A percentile compares a stretch with the other conserved stretches of the same genome.
These are phyloP conservation scores for Tylopilus vinaceipallidus DNA, from an alignment of 768 basidiomycete species.

Conservation along the genomic window DNA sequence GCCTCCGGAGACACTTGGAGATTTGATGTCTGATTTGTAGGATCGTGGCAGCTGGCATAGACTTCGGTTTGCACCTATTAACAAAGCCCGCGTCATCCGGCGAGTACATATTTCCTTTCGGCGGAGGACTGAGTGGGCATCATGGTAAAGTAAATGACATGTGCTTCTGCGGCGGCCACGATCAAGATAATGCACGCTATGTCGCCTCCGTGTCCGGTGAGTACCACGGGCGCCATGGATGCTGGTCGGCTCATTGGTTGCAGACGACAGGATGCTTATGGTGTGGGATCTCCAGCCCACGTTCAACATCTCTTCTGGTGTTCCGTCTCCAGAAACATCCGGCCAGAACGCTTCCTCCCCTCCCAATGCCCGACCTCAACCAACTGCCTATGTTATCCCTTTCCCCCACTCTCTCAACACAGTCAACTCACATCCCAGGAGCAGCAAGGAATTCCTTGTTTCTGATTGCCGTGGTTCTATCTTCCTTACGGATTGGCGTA, in stretches of 20 bases:
- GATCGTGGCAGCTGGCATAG: conserved; percentile 62
- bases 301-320: conserved; percentile 41
- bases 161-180: conserved; percentile 74
- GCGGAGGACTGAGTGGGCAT: conserved; percentile 79
- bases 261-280: conserved; percentile 83
- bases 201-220: conserved; percentile 79
- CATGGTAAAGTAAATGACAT: conserved; percentile 78
- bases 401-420: conserved; percentile 72
- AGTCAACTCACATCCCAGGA: conserved; percentile 67
- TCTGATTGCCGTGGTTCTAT: conserved; percentile 72
- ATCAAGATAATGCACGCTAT: conserved; percentile 66
- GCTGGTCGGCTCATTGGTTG: conserved; percentile 1
- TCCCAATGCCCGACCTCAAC: conserved; percentile 50
- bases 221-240: conserved; percentile 1
- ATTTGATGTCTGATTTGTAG: conserved; percentile 37
- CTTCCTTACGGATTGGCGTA: conserved; percentile 81
- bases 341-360: conserved; percentile 30
- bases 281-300: conserved; percentile 81
- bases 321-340: conserved; percentile 33
- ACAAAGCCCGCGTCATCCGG: conserved; percentile 48
- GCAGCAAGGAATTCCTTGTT: conserved; percentile 77
- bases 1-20: background rate
- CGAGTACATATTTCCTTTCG: conserved; percentile 66
- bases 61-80: conserved; percentile 71
- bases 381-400: conserved; percentile 72